These are phyloP conservation scores for Pseudogymnoascus pannorum DNA, from an alignment of 2,329 filamentous ascomycete species.

Conservation along the genomic window DNA sequence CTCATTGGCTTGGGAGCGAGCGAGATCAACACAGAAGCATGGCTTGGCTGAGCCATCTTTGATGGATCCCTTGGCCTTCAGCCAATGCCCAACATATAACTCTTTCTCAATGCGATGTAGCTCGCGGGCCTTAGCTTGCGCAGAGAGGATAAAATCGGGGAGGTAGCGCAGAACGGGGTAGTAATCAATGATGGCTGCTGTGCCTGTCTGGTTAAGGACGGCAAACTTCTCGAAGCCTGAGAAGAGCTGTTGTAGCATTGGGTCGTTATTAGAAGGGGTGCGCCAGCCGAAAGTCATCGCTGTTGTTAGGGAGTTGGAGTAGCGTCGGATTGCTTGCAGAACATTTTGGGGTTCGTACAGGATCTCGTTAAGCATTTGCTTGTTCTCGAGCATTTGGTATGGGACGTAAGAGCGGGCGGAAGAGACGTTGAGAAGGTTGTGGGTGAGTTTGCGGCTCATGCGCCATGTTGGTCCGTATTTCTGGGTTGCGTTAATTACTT, in stretches of 20 bases:
- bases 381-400: conserved; percentile 40
- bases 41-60: conserved; percentile 9
- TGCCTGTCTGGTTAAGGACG: conserved; percentile 37
- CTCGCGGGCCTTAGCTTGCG: conserved; percentile 33
- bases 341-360: conserved; percentile 33
- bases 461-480: conserved; percentile 25
- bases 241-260: conserved; percentile 35
- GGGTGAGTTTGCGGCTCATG: conserved; percentile 38
- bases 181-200: conserved; percentile 41
- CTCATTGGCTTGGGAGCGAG: background rate
- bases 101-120: conserved; percentile 38
- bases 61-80: conserved; percentile 32
- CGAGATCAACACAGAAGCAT: background rate
- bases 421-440: conserved; percentile 29
- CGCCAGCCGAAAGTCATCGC: conserved; percentile 33
- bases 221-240: conserved; percentile 36
- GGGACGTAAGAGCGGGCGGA: conserved; percentile 26
- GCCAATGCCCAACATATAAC: conserved; percentile 36
- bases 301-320: conserved; percentile 41
- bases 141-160: conserved; percentile 35
- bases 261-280: conserved; percentile 27
- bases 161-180: conserved; percentile 35
- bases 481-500: conserved; percentile 29
- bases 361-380: conserved; percentile 40
- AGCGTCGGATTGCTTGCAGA: conserved; percentile 41